These are phyloP conservation scores for Juncus inflexus DNA, from an alignment of 176 grass and related monocot genomes.

Conservation along the genomic window DNA sequence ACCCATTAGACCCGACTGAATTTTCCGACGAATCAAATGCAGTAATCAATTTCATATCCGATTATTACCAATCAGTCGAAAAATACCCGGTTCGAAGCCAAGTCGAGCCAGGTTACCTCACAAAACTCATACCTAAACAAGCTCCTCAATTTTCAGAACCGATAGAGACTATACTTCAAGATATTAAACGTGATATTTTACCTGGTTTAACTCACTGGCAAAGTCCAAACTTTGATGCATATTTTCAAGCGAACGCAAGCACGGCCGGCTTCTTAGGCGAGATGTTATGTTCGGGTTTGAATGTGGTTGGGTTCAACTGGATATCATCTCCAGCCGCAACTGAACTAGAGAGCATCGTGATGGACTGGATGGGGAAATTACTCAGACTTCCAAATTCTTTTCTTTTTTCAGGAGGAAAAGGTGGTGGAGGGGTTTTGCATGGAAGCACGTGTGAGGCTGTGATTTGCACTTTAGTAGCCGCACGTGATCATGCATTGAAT, in stretches of 20 bases:
- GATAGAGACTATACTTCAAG: constrained; percentile 33
- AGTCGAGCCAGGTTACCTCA: constrained; percentile 38
- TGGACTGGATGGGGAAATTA: constrained; percentile 71
- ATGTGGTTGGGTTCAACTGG: constrained; percentile 73
- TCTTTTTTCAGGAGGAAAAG: constrained; percentile 41
- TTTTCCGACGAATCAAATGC: constrained; percentile 27
- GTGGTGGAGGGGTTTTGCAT: constrained; percentile 72
- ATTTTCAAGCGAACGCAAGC: constrained; percentile 64
- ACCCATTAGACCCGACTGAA: constrained; percentile 25
- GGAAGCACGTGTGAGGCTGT: constrained; percentile 67
- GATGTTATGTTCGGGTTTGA: constrained; percentile 67
- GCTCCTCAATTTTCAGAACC: constrained; percentile 31
- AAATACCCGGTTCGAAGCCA: constrained; percentile 33
- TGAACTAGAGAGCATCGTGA: constrained; percentile 64
- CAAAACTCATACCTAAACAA: constrained; percentile 25
- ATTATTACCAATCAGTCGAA: constrained; percentile 42
- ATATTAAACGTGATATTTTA: constrained; percentile 52
- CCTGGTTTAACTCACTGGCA: constrained; percentile 80
- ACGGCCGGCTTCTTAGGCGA: constrained; percentile 76
- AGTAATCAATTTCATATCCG: constrained; percentile 34
- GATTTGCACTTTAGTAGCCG: constrained; percentile 55
- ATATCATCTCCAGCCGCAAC: constrained; percentile 78
- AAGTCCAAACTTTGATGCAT: constrained; percentile 60
- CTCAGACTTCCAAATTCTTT: constrained; percentile 47
- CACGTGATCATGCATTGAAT: constrained; percentile 46